Base-by-base conservation (phyloP, 129 eudicot species). In the Solidago caesia region DNA sequence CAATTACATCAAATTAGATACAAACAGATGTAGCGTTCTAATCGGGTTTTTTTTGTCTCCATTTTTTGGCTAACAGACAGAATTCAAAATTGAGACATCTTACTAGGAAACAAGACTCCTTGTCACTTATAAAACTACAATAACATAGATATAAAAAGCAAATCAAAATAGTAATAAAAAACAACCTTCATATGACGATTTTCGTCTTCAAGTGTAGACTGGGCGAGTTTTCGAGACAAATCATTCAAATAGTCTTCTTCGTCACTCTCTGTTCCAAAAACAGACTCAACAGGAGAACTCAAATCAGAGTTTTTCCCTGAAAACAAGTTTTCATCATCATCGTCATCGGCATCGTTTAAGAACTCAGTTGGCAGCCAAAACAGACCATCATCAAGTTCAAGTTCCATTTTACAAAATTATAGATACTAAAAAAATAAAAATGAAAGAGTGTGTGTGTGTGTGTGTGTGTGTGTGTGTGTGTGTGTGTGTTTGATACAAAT, bases 311-410 rank as follows among this genome's bases (percentile, higher is more conserved):
- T 47, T 2, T 74, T 64, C 26, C 82, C 80, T 52, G 7, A 71
- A 57, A 66, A 80, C 60, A 5, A 4, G 39, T 42, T 14, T 44
- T 49, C 52, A 72, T 77, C 52, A 44, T 71, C 87, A 69, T 60
- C 57, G 29, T 0, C 48, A 21, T 85, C 93, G 43, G 83, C 92
- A 53, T 89, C 96, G 3, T 83, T 82, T 1, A 89, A 82, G 67
- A 93, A 89, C 82, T 93, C 85, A 7, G 96, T 61, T 0, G 96
- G 98, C 0, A 93, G 82, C 98, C 98, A 90, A 55, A 88, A 93
- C 91, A 82, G 89, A 0, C 85, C 89, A 56, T 84, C 87, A 61
- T 80, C 86, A 21, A 85, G 12, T 9, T 84, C 86, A 10, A 79
- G 82, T 21, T 88, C 86, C 95, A 89, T 63, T 46, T 46, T 46